Base-by-base conservation (phyloP, 768 basidiomycete genomes). In the Daedaleopsis sinensis region DNA sequence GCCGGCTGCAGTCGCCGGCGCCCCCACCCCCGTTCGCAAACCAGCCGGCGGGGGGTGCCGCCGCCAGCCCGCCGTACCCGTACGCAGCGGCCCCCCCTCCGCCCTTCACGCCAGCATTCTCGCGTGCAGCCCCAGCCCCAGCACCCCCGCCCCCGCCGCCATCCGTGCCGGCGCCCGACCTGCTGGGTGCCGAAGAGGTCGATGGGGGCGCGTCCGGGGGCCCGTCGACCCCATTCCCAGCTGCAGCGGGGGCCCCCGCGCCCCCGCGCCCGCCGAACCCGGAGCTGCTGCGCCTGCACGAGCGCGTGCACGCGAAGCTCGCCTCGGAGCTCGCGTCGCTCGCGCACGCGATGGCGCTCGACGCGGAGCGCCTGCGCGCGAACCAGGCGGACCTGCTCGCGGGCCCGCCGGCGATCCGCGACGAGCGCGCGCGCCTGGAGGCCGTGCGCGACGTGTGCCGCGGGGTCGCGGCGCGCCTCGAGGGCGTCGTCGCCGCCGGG, bases 351-450 rank as follows among this genome's bases (percentile, higher is more conserved):
- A 76, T 91, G 70, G 74, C 79, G 55, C 74, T 84, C 60, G 89
- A 93, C 72, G 79, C 85, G 54, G 89, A 93, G 72, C 84, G 89
- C 49, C 79, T 97, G 57, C 87, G 89, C 46, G 85, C 90, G 47
- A 86, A 95, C 65, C 90, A 93, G 69, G 75, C 84, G 43, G 94
- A 98, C 77, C 85, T 98, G 65, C 83, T 90, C 50, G 84, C 89
- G 60, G 97, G 96, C 4, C 91, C 90, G 73, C 95, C 96, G 47
- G 96, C 96, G 11, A 92, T 99, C 64, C 85, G 87, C 55, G 97
- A 99, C 76, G 97, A 99, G 78, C 96, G 94, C 92, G 91, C 87
- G 3, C 83, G 97, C 16, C 80, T 99, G 42, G 91, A 93, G 76
- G 96, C 96, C 21, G 97, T 99, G 24, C 81, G 89, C 58, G 91